phyloP scores from a whole-genome alignment of 148 eudicot species.

The Chenopodium album region DNA sequence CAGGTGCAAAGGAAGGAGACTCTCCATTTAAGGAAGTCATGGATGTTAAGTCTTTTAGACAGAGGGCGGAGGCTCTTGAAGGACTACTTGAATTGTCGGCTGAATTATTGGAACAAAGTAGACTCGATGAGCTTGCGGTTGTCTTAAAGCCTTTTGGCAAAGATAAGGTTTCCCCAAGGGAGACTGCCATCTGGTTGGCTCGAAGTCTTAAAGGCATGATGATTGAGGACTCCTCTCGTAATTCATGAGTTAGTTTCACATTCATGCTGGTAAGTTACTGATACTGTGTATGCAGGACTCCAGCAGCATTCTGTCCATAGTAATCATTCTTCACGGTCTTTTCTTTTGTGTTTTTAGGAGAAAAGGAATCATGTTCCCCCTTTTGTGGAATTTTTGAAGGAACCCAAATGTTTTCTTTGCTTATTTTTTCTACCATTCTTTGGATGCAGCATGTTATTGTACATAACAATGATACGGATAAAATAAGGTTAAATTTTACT shows the following conservation, averaged over 20 bases:
- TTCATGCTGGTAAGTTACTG: conserved; percentile 24
- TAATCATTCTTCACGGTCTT: conserved; percentile 12
- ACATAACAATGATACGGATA: conserved; percentile 33
- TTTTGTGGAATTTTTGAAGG: conserved; percentile 24
- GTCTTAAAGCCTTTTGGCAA: conserved; percentile 95
- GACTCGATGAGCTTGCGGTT: conserved; percentile 84
- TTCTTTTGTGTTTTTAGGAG: not conserved
- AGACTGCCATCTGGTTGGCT: conserved; percentile 95
- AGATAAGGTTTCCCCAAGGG: conserved; percentile 93
- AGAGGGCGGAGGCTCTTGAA: conserved; percentile 97
- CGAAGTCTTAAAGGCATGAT: conserved; percentile 86
- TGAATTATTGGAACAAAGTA: conserved; percentile 79
- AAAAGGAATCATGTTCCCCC: conserved; percentile 11
- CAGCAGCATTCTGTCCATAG: conserved; percentile 14
- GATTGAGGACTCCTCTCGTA: conserved; percentile 62
- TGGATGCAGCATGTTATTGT: conserved; percentile 55
- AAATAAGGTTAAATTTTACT: conserved; percentile 23
- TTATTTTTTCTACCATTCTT: conserved; percentile 37
- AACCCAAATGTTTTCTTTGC: conserved; percentile 6
- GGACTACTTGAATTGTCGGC: conserved; percentile 92
- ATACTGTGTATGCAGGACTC: conserved; percentile 3
- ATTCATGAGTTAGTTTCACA: conserved; percentile 30
- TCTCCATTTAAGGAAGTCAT: conserved; percentile 58
- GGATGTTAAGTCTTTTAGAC: conserved; percentile 90
- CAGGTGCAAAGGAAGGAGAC: conserved; percentile 43